Conservation (phyloP, 495 filamentous ascomycete species). For the Staphylotrichum longicolle region DNA sequence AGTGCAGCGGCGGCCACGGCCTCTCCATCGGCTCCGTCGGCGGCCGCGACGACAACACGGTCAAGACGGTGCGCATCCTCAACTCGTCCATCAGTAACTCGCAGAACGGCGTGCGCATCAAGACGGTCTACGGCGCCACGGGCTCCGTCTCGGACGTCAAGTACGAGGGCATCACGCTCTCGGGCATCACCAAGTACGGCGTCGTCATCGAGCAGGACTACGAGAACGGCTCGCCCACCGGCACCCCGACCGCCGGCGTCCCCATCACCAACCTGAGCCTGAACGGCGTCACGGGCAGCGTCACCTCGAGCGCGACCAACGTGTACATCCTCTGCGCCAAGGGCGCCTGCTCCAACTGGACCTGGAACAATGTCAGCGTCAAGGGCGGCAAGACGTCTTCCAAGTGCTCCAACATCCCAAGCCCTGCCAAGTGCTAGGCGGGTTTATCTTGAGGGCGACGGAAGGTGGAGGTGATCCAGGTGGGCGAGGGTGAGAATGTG, state of each 20-base stretch:
- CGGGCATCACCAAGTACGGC: slow-evolving; percentile 55
- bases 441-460: too few species aligned
- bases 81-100: slow-evolving; percentile 54
- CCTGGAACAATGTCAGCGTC: slow-evolving; percentile 45
- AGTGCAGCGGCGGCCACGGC: slow-evolving; percentile 54
- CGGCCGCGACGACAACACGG: slow-evolving; percentile 53
- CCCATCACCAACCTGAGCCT: slow-evolving; percentile 55
- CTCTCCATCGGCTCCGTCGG: slow-evolving; percentile 61
- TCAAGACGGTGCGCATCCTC: slow-evolving; percentile 52
- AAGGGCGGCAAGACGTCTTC: slow-evolving; percentile 12
- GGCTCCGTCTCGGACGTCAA: slow-evolving; percentile 54
- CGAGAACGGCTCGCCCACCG: slow-evolving; percentile 47
- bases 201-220: slow-evolving; percentile 59
- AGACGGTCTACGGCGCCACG: slow-evolving; percentile 54
- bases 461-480: too few species aligned
- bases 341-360: slow-evolving; percentile 49
- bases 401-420: background rate
- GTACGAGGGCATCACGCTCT: slow-evolving; percentile 55
- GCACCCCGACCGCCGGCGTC: slow-evolving; percentile 51
- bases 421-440: background rate
- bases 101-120: slow-evolving; percentile 57
- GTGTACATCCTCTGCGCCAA: slow-evolving; percentile 55
- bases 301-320: slow-evolving; percentile 41
- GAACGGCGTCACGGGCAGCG: slow-evolving; percentile 46
- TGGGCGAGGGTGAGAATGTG: too few species aligned